phyloP scores from a whole-genome alignment of 768 basidiomycete species.

The Hysterangium stoloniferum region DNA sequence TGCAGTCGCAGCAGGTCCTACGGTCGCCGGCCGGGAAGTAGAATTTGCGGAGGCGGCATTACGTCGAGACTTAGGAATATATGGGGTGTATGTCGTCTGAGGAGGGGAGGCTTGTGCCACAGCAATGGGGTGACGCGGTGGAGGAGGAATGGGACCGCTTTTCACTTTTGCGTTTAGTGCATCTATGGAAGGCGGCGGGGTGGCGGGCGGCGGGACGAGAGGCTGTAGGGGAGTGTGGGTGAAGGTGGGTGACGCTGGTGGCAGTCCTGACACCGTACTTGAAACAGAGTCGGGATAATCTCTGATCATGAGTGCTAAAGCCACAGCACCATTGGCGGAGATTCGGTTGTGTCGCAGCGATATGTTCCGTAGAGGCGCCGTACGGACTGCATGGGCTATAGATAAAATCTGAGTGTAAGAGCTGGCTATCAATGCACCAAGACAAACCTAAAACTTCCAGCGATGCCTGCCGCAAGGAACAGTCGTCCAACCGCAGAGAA shows the following conservation, averaged over 20 bases:
- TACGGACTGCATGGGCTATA: conserved; percentile 74
- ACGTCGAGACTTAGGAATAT: conserved; percentile 61
- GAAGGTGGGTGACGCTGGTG: conserved; percentile 19
- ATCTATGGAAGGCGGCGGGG: conserved; percentile 22
- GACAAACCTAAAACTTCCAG: conserved; percentile 75
- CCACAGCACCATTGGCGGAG: conserved; percentile 75
- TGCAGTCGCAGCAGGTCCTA: not conserved
- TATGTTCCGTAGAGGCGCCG: conserved; percentile 78
- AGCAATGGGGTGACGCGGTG: conserved; percentile 44
- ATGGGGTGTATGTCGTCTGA: conserved; percentile 78
- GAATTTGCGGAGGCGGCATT: conserved; percentile 23
- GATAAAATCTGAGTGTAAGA: conserved; percentile 5
- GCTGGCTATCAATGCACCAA: not conserved
- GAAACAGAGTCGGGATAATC: conserved; percentile 84
- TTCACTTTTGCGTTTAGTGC: not conserved
- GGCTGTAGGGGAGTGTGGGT: conserved; percentile 21
- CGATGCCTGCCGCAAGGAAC: conserved; percentile 60
- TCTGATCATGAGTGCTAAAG: conserved; percentile 90
- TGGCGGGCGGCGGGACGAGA: conserved; percentile 24
- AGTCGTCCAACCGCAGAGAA: conserved; percentile 85
- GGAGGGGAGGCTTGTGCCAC: conserved; percentile 25
- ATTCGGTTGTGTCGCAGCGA: conserved; percentile 88
- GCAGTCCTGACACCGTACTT: conserved; percentile 21
- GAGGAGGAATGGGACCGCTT: conserved; percentile 36
- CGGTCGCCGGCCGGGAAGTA: conserved; percentile 14